Evolutionary conservation across 495 filamentous ascomycete species (phyloP).

Genomic region (Staphylotrichum tortipilum): DNA sequence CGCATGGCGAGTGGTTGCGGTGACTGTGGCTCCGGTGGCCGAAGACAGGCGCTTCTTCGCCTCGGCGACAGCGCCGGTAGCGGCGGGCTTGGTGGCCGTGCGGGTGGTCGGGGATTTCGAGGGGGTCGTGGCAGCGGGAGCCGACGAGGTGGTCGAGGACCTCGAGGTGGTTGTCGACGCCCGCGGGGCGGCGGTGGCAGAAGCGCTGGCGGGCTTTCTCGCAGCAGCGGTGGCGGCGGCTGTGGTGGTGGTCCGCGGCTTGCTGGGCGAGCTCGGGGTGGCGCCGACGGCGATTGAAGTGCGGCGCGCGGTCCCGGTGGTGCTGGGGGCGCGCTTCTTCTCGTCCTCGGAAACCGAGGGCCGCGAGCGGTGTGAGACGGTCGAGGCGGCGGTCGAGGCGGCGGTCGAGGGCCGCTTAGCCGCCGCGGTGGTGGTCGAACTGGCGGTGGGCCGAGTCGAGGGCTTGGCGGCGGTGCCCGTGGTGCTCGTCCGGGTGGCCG

Average conservation of each 20-base stretch:
- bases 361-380: constrained; percentile 30
- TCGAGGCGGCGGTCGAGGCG: constrained; percentile 27
- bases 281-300: constrained; percentile 28
- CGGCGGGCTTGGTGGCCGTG: constrained; percentile 25
- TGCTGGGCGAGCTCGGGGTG: constrained; percentile 32
- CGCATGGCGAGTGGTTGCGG: constrained; percentile 23
- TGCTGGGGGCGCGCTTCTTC: constrained; percentile 29
- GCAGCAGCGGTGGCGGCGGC: constrained; percentile 30
- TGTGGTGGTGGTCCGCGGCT: constrained; percentile 25
- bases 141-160: constrained; percentile 17
- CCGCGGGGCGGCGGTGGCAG: constrained; percentile 22
- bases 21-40: constrained; percentile 2
- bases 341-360: constrained; percentile 42
- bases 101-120: too few relatives aligned
- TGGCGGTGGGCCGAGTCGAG: constrained; percentile 28
- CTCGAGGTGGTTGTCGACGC: constrained; percentile 20
- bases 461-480: constrained; percentile 28
- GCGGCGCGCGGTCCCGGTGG: constrained; percentile 32
- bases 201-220: constrained; percentile 31
- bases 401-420: too few relatives aligned
- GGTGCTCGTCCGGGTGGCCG: constrained; percentile 30
- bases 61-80: constrained; percentile 31
- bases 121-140: constrained; percentile 22
- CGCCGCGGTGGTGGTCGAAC: constrained; percentile 20
- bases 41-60: constrained; percentile 45